Base-by-base conservation (phyloP, 2,329 filamentous ascomycete species). In the Madurella fahalii region DNA sequence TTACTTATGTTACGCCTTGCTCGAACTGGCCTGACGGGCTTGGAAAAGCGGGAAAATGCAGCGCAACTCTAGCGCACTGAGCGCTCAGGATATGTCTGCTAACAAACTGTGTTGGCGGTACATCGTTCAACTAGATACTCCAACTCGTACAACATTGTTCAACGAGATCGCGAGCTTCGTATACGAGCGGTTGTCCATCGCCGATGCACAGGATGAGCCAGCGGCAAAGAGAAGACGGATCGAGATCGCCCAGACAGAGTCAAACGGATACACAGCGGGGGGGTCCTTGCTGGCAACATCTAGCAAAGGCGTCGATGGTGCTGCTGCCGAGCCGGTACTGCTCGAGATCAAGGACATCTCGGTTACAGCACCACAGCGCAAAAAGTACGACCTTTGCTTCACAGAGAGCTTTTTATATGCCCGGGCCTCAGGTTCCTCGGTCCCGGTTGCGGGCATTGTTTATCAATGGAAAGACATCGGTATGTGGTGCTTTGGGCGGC, bases 331-430 rank as follows among this genome's bases (percentile, higher is more conserved):
- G 61, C 63, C 73, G 7, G 69, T 85, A 0, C 68, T 85, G 25
- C 72, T 86, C 16, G 80, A 80, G 59, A 74, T 87, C 56, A 84
- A 83, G 67, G 84, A 86, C 43, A 83, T 87, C 17, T 87, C 83
- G 0, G 75, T 87, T n/a, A 80, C 82, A 1, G 76, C 86, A 4
- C 85, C 85, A 0, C 82, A 84, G 70, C 76, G 85, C 58, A 88
- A 87, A 70, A 88, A 87, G 68, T 83, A 83, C 61, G 81, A 83
- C 59, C 67, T 87, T 9, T 84, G 81, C 67, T 80, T 87, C 58
- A 87, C 83, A 2, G 70, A 75, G 5, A 75, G 76, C 56, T 80
- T 81, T 59, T 63, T 86, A 34, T 86, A 85, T 58, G 82, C 82
- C 13, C 75, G 79, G 37, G 71, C 73, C 1, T 72, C 80, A 0